Evolutionary conservation across 2,329 filamentous ascomycete species (phyloP).

Genomic region (Fusarium camptoceras): DNA sequence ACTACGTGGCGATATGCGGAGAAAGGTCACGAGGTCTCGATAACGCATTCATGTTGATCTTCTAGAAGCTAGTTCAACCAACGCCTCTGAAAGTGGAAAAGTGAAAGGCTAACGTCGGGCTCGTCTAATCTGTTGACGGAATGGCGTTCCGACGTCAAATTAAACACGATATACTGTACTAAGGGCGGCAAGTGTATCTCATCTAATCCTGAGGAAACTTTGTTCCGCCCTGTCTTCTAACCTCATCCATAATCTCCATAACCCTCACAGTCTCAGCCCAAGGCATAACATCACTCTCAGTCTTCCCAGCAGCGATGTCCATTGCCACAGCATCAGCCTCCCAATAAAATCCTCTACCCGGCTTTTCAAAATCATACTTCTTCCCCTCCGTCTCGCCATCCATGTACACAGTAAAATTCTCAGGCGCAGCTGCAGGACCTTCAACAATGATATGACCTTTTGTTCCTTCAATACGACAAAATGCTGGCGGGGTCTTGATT

Average conservation of each 20-base stretch:
- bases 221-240: slow-evolving; percentile 52
- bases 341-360: slow-evolving; percentile 56
- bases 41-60: slow-evolving; percentile 27
- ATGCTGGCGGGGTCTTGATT: slow-evolving; percentile 40
- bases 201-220: slow-evolving; percentile 47
- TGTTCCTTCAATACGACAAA: slow-evolving; percentile 57
- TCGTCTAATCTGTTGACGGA: slow-evolving; percentile 23
- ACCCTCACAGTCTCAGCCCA: slow-evolving; percentile 60
- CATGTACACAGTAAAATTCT: slow-evolving; percentile 52
- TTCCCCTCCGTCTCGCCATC: slow-evolving; percentile 44
- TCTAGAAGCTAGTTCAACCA: slow-evolving; percentile 6
- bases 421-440: slow-evolving; percentile 50
- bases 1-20: slow-evolving; percentile 22
- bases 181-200: too few relatives aligned
- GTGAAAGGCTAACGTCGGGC: slow-evolving; percentile 12
- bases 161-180: too few relatives aligned
- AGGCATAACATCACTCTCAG: slow-evolving; percentile 57
- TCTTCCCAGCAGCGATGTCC: slow-evolving; percentile 53
- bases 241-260: slow-evolving; percentile 61
- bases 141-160: slow-evolving; percentile 26
- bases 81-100: not conserved
- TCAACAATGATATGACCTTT: slow-evolving; percentile 54
- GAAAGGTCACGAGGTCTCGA: slow-evolving; percentile 26
- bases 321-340: slow-evolving; percentile 59
- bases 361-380: slow-evolving; percentile 53